phyloP scores from a whole-genome alignment of 306 rosid species.

The Lablab purpureus region DNA sequence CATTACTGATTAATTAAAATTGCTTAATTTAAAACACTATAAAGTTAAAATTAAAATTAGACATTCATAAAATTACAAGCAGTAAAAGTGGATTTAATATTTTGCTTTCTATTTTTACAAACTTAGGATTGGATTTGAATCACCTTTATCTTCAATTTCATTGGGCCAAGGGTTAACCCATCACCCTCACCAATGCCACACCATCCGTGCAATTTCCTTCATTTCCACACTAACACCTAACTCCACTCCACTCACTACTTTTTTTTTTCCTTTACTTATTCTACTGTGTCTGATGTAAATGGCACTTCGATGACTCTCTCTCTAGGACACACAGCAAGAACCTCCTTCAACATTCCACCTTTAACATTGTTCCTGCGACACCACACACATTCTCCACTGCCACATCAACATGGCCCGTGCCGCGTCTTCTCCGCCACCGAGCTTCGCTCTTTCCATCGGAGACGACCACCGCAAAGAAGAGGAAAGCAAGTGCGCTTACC shows the following conservation, averaged over 20 bases:
- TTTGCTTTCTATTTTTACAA: no score
- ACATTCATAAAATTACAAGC: no score
- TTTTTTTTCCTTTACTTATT: neutral
- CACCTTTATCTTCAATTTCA: neutral
- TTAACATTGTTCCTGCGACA: slow-evolving; percentile 32
- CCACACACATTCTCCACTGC: slow-evolving; percentile 14
- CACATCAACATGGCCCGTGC: slow-evolving; percentile 55
- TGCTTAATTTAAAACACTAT: no score
- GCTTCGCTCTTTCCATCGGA: slow-evolving; percentile 59
- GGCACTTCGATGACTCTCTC: slow-evolving; percentile 69
- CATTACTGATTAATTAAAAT: no score
- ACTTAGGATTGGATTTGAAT: neutral
- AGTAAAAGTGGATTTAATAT: no score
- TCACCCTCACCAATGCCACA: neutral
- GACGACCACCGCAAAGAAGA: slow-evolving; percentile 57
- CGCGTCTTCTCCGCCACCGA: slow-evolving; percentile 56
- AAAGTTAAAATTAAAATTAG: no score
- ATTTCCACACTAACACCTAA: neutral
- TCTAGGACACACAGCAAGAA: slow-evolving; percentile 29
- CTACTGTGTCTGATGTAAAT: slow-evolving; percentile 41
- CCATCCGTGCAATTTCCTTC: neutral
- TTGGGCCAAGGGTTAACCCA: slow-evolving; percentile 30
- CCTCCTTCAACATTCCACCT: slow-evolving; percentile 36
- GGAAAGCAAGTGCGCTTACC: slow-evolving; percentile 64
- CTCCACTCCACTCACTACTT: neutral